Evolutionary conservation across 371 early-diverging fungal genomes (phyloP), one percentile per base, ranked within the genome.

Genomic region (Enterocytospora artemiae): DNA sequence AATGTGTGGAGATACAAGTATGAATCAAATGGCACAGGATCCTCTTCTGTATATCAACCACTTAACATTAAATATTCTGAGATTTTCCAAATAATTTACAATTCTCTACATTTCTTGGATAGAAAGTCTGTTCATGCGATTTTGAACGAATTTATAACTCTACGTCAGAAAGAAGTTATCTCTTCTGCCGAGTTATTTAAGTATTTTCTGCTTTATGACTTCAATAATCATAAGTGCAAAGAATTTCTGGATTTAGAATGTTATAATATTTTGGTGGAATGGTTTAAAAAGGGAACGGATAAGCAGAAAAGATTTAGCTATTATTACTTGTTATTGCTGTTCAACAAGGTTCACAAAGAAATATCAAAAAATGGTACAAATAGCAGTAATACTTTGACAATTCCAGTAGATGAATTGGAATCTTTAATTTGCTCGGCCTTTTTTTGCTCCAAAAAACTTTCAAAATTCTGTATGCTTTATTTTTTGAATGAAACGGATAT

Each of bases 231-330:
- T 12, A 37, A 33, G 7, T 9, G 9, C 43, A 7, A n/a, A 12
- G 55, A 55, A 33, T 55, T 55, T 41, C 55, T 55, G 12, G 55
- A 55, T 37, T 7, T 41, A 12, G 9, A 14, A 34, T 55, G 55
- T 44, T 55, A 55, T 25, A 33, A 7, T 30, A 20, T 55, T 33
- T 44, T 55, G 43, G 31, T 60, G 5, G 48, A 68, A n/a, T 68
- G 58, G 34, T 68, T 62, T 45, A 33, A 34, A 22, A 62, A 37
- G 33, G 68, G 68, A 7, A 68, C 48, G 3, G 68, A 68, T 31
- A 68, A 68, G 41, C 68, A 68, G 37, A 59, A 46, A 36, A 12
- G 53, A n/a, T 68, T 68, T 44, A 62, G 68, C 43, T 68, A 68
- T 53, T 68, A 54, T 39, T 33, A 62, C 49, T 39, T 68, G 28